Evolutionary conservation across 2,329 filamentous ascomycete genomes (phyloP).

Genomic region (Aspergillus jensenii): DNA sequence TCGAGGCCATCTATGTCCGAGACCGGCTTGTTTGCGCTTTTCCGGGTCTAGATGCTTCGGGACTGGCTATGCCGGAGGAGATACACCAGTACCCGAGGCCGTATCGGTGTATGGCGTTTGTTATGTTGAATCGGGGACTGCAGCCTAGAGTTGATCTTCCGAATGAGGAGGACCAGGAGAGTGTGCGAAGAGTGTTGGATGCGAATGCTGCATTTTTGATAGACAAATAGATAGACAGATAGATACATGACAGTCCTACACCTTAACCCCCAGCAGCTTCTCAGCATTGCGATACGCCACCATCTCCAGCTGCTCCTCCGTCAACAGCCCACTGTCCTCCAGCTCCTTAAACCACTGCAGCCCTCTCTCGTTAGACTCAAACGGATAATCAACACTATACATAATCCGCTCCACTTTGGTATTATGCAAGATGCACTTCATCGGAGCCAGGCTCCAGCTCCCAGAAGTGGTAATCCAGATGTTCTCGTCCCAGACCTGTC

Average conservation of each 20-base stretch:
- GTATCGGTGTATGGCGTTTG: background rate
- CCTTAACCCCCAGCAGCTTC: conserved; percentile 42
- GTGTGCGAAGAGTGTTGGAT: background rate
- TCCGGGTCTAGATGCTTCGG: background rate
- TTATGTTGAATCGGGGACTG: background rate
- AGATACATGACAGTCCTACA: background rate
- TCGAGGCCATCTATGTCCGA: background rate
- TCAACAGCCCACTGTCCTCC: conserved; percentile 51
- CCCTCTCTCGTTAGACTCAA: conserved; percentile 52
- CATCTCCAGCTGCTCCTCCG: conserved; percentile 48
- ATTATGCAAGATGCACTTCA: conserved; percentile 7
- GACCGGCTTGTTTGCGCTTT: background rate
- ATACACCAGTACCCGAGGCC: background rate
- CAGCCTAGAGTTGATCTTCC: background rate
- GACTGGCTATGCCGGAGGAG: background rate
- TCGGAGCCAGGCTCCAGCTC: conserved; percentile 5
- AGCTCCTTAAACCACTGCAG: conserved; percentile 51
- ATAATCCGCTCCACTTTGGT: conserved; percentile 9
- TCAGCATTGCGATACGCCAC: conserved; percentile 55
- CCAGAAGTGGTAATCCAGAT: conserved; percentile 16
- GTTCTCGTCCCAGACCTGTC: conserved; percentile 47
- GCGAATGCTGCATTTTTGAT: background rate
- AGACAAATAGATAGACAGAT: background rate
- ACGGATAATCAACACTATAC: conserved; percentile 39
- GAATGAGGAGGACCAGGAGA: background rate